These are phyloP conservation scores for Astragalus glycyphyllos DNA, from an alignment of 306 rosid genomes.

Conservation along the genomic window DNA sequence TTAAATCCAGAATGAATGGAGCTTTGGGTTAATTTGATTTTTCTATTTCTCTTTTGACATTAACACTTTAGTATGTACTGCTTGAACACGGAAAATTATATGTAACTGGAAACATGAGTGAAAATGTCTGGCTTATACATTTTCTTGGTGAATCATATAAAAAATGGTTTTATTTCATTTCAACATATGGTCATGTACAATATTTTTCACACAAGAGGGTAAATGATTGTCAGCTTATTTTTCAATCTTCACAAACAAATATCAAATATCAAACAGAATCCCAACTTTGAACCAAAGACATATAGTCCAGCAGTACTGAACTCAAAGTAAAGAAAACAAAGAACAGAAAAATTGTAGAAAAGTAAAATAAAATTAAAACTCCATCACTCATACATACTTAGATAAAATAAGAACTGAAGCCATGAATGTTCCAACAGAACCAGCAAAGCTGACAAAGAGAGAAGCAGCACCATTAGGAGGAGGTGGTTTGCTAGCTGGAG, in stretches of 20 bases:
- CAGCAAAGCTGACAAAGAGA: slow-evolving; percentile 47
- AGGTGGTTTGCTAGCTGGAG: slow-evolving; percentile 55
- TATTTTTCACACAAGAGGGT: slow-evolving; percentile 44
- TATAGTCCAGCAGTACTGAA: slow-evolving; percentile 49
- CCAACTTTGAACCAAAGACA: slow-evolving; percentile 48
- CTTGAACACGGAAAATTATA: neutral
- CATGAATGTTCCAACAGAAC: slow-evolving; percentile 64
- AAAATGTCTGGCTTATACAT: neutral
- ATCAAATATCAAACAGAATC: slow-evolving; percentile 52
- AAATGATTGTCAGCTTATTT: slow-evolving; percentile 46
- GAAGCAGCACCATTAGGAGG: slow-evolving; percentile 67
- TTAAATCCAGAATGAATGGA: no score
- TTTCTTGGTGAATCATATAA: slow-evolving; percentile 29
- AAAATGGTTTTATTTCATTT: slow-evolving; percentile 51
- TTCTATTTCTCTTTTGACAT: neutral
- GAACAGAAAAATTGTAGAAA: neutral
- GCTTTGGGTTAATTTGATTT: neutral
- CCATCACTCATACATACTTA: slow-evolving; percentile 19
- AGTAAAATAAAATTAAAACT: neutral
- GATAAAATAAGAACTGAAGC: slow-evolving; percentile 58
- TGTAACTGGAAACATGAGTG: neutral
- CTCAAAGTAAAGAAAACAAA: slow-evolving; percentile 39
- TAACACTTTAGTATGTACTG: neutral
- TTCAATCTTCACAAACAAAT: slow-evolving; percentile 51
- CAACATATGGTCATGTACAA: slow-evolving; percentile 29